phyloP scores from a whole-genome alignment of 352 stramenopile genomes.

The Phytophthora lateralis region DNA sequence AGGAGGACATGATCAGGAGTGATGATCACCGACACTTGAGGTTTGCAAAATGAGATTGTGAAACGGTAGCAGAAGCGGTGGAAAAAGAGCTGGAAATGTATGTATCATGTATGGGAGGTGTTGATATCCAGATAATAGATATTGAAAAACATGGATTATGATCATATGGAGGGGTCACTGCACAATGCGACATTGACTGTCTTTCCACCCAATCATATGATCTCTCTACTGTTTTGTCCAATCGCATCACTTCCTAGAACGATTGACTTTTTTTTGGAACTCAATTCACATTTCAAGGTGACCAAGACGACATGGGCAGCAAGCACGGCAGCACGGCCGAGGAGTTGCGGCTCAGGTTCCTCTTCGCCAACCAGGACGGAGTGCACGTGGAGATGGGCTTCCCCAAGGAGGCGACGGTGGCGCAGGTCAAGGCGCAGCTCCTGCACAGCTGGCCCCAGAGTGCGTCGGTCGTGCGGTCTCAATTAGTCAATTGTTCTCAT shows the following conservation, averaged over 20 bases:
- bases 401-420: slow-evolving; percentile 48
- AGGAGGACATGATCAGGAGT: slow-evolving; percentile 2
- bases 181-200: too few species aligned
- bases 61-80: not conserved
- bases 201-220: not conserved
- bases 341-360: slow-evolving; percentile 79
- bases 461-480: slow-evolving; percentile 22
- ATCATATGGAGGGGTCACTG: not conserved
- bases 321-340: slow-evolving; percentile 43
- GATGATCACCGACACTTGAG: not conserved
- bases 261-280: not conserved
- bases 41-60: slow-evolving; percentile 15
- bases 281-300: slow-evolving; percentile 11
- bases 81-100: not conserved
- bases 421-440: slow-evolving; percentile 69
- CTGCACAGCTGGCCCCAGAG: slow-evolving; percentile 70
- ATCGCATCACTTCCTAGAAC: slow-evolving; percentile 6
- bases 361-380: slow-evolving; percentile 86
- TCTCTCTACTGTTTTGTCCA: slow-evolving; percentile 10
- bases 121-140: not conserved
- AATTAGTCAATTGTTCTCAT: slow-evolving; percentile 3
- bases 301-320: slow-evolving; percentile 9
- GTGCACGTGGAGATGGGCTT: slow-evolving; percentile 71
- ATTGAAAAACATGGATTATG: not conserved
- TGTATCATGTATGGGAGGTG: not conserved